Evolutionary conservation across 371 early-diverging fungal species (phyloP), one percentile per base, ranked within the genome.

Genomic region (Mucor piriformis): DNA sequence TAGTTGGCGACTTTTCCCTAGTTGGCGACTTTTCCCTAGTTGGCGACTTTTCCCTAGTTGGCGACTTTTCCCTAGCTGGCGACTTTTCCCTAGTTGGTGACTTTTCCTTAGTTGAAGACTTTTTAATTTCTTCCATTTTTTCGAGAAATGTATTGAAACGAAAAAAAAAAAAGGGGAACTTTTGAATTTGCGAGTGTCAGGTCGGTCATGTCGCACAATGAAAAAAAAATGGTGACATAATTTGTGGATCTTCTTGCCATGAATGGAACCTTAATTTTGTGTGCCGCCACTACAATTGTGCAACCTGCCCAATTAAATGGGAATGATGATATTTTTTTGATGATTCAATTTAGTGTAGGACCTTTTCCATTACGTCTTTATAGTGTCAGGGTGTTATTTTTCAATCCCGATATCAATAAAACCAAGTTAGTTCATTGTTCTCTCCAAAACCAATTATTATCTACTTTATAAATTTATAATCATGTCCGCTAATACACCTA

Each of bases 331-430:
- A 4, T 37, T 34, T 32, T 5, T 50, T 50, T 29, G n/a, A 50
- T 32, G 32, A 20, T 32, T 50, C 18, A 33, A 50, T 18, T 33
- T 50, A 50, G 50, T 16, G 33, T 50, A 50, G n/a, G 20, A 48
- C 27, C 16, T 51, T 18, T 35, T 21, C 24, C 29, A 55, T 55
- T 55, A 55, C 55, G 55, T 55, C 55, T 55, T 20, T 29, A 44
- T 55, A 43, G 12, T 55, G 46, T 55, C 55, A 55, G 33, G 40
- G 10, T 23, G 18, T 54, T 54, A 3, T 34, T n/a, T 21, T 55
- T 55, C 33, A 33, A 29, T 54, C 32, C 54, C 29, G 40, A 40
- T 13, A 51, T 23, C n/a, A 37, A 52, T 52, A 40, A 54, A 42
- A 54, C 27, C 13, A n/a, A 42, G n/a, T 24, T 23, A 13, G 24